Conservation (phyloP, 2,329 filamentous ascomycete species). For the Colletotrichum horii region DNA sequence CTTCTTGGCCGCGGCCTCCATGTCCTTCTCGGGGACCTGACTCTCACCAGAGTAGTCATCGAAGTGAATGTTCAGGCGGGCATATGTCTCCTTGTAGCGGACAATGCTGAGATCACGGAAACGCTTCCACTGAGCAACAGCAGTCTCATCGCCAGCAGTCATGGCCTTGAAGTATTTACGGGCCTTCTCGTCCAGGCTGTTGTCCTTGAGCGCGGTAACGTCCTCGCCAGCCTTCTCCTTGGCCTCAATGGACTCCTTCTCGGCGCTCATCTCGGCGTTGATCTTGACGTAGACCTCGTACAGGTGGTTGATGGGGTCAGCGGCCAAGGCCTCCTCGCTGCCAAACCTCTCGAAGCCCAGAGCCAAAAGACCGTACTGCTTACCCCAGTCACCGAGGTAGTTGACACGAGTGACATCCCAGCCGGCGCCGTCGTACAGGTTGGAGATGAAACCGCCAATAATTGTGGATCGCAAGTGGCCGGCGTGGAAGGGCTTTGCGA, state of each 20-base stretch:
- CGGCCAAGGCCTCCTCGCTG: constrained; percentile 70
- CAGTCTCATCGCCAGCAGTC: constrained; percentile 68
- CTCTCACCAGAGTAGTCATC: constrained; percentile 79
- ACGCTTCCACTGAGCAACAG: constrained; percentile 66
- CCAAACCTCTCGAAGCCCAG: constrained; percentile 79
- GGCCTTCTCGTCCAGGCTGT: constrained; percentile 75
- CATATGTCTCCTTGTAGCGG: constrained; percentile 71
- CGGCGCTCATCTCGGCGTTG: constrained; percentile 68
- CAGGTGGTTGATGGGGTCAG: constrained; percentile 81
- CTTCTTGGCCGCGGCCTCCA: constrained; percentile 66
- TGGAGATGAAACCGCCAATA: constrained; percentile 78
- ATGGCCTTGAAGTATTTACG: constrained; percentile 75
- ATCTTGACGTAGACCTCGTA: constrained; percentile 85
- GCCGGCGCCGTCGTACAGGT: constrained; percentile 72
- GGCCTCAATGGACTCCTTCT: constrained; percentile 70
- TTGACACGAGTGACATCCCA: constrained; percentile 80
- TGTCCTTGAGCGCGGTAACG: constrained; percentile 52
- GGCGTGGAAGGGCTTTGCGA: constrained; percentile 84
- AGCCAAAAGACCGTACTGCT: constrained; percentile 76
- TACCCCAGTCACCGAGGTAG: constrained; percentile 83
- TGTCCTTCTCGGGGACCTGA: constrained; percentile 70
- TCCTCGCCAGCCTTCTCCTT: constrained; percentile 60
- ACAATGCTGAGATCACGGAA: constrained; percentile 72
- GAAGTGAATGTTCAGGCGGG: constrained; percentile 73
- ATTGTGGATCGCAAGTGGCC: constrained; percentile 80